Percentiles rank a stretch among this genome's conserved stretches.
Evolutionary conservation across 2,329 filamentous ascomycete genomes (phyloP).

Genomic region (Aspergillus pseudoviridinutans): DNA sequence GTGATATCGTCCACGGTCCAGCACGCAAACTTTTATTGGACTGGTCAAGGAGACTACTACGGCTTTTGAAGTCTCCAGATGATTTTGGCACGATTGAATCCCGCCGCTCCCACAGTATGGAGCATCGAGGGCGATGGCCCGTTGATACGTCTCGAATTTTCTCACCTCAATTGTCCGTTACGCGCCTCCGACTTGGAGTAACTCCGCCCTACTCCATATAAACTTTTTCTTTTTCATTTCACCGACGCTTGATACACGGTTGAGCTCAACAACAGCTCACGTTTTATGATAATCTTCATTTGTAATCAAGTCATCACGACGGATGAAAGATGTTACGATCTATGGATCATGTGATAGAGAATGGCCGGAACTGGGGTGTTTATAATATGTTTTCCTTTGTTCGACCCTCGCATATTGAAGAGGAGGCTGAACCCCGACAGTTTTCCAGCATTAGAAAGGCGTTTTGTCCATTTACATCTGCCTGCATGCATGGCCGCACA

Average conservation of each 20-base stretch:
- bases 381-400: slow-evolving; percentile 13
- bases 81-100: background rate
- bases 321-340: slow-evolving; percentile 40
- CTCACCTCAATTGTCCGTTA: slow-evolving; percentile 2
- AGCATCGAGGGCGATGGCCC: background rate
- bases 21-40: background rate
- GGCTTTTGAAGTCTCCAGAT: background rate
- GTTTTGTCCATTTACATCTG: slow-evolving; percentile 14
- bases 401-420: slow-evolving; percentile 12
- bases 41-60: background rate
- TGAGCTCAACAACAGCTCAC: background rate
- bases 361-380: slow-evolving; percentile 26
- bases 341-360: slow-evolving; percentile 41
- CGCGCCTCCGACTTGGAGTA: slow-evolving; percentile 10
- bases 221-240: slow-evolving; percentile 5
- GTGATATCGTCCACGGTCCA: background rate
- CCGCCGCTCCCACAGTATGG: background rate
- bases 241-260: slow-evolving; percentile 6
- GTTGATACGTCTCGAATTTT: slow-evolving; percentile 11
- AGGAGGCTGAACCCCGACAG: slow-evolving; percentile 17
- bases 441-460: slow-evolving; percentile 27
- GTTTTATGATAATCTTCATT: slow-evolving; percentile 9
- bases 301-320: slow-evolving; percentile 26
- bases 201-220: slow-evolving; percentile 2
- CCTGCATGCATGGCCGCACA: background rate